A percentile compares a stretch with the other conserved stretches of the same genome.
These are phyloP conservation scores for Fusarium sp. DNA, from an alignment of 2,329 filamentous ascomycete species.

Conservation along the genomic window DNA sequence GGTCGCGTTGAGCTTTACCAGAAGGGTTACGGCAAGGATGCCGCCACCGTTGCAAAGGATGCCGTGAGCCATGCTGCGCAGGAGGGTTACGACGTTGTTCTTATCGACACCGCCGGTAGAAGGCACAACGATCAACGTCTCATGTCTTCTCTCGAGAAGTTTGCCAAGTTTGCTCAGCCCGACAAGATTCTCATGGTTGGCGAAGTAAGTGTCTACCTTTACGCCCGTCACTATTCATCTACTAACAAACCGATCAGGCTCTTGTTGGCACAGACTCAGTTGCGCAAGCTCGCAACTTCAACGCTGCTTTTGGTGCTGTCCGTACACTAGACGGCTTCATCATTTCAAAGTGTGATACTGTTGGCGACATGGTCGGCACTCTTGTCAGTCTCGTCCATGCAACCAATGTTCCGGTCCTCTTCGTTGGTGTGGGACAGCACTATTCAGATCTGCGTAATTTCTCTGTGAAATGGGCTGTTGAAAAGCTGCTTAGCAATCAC, in stretches of 20 bases:
- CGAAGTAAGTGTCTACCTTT: conserved; percentile 55
- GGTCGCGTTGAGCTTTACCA: conserved; percentile 92
- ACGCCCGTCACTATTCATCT: too few relatives aligned
- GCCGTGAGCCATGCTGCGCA: conserved; percentile 84
- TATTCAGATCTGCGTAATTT: conserved; percentile 77
- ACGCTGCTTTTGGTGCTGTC: conserved; percentile 85
- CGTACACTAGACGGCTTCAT: conserved; percentile 94
- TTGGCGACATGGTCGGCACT: conserved; percentile 98
- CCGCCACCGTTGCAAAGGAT: conserved; percentile 93
- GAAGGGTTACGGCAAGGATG: conserved; percentile 97
- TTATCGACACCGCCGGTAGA: conserved; percentile 95
- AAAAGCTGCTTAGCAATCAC: conserved; percentile 69
- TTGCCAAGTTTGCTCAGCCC: conserved; percentile 93
- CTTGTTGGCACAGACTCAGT: conserved; percentile 96
- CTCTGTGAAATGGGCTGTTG: conserved; percentile 76
- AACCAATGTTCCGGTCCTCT: conserved; percentile 94
- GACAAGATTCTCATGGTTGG: conserved; percentile 99
- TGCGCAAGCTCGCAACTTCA: conserved; percentile 96
- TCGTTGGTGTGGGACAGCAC: conserved; percentile 81
- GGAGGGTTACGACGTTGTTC: conserved; percentile 87
- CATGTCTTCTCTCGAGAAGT: conserved; percentile 97
- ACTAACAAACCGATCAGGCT: conserved; percentile 62
- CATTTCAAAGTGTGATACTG: conserved; percentile 98
- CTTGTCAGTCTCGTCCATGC: conserved; percentile 97
- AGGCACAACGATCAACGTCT: conserved; percentile 95